Base-by-base conservation (phyloP, 805 yeast genomes). In the Lipomyces mesembrius region DNA sequence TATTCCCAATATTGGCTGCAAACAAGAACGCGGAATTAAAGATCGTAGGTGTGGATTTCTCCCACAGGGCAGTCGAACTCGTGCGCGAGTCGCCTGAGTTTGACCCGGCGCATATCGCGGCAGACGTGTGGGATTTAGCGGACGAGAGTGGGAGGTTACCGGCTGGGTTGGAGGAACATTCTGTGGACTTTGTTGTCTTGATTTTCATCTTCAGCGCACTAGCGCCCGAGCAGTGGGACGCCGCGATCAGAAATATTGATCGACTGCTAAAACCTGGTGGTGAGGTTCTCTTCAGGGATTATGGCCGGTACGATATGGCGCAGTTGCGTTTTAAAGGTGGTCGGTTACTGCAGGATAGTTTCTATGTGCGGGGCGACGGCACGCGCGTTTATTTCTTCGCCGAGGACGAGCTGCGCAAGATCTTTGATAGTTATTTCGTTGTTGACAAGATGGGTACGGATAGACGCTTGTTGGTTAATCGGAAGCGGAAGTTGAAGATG, bases 301-400 rank as follows among this genome's bases (percentile, higher is more conserved):
- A 95, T 76, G 98, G 98, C 1, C 84, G 98, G 71, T 95, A 94
- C 75, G 99, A 95, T 78, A 81, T 95, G 78, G 97, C 99, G 0
- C 99, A 95, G 76, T 89, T 95, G 63, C 80, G 99, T 73, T 92
- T 94, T 81, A 95, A 95, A 79, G 90, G 90, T 77, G 89, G 91
- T 59, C 85, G 98, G 73, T 79, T 91, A 34, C 77, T 95, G 63
- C 97, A 91, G 63, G 98, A 94, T 64, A 93, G 95, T 78, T 95
- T 95, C 75, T 95, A 95, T 78, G 92, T 93, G 51, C 86, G 99
- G 75, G 99, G 99, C 51, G 99, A 95, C 77, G 99, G 99, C 59
- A 95, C 99, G 0, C 83, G 99, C 73, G 99, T 95, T 12, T 95
- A 95, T 77, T 95, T 95, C 80, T 95, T 95, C 81, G 91, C 97